phyloP scores from a whole-genome alignment of 2,329 filamentous ascomycete species.

The Penicillium fuscoglaucum region DNA sequence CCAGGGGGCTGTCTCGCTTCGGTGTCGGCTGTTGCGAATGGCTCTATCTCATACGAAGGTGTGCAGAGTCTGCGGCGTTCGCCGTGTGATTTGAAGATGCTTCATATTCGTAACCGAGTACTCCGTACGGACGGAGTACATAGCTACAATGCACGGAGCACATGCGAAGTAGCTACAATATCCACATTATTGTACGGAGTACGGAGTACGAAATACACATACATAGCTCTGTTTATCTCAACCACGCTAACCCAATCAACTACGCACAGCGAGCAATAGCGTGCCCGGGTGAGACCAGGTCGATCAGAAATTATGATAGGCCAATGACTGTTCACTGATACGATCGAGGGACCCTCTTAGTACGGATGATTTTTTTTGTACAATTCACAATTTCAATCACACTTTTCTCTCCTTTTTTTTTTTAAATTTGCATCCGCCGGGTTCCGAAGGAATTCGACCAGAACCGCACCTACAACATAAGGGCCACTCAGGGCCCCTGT shows the following conservation, averaged over 20 bases:
- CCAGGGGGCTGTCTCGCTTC: slow-evolving; percentile 12
- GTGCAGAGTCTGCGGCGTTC: background rate
- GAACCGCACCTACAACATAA: too few species aligned
- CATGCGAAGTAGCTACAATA: background rate
- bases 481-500: background rate
- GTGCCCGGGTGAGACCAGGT: background rate
- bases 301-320: slow-evolving; percentile 3
- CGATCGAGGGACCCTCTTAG: background rate
- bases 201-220: background rate
- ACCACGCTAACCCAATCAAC: background rate
- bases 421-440: slow-evolving; percentile 1
- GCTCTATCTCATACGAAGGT: background rate
- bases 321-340: slow-evolving; percentile 4
- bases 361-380: background rate
- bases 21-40: slow-evolving; percentile 6
- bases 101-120: background rate
- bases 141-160: background rate
- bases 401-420: background rate
- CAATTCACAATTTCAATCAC: background rate
- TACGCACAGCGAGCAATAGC: background rate
- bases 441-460: background rate
- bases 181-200: background rate
- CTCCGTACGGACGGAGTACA: too few species aligned
- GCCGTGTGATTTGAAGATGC: background rate
- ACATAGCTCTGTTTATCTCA: background rate